Evolutionary conservation across 225 moss, liverwort and hornwort species (phyloP).

Genomic region (Physcomitrellopsis africana): DNA sequence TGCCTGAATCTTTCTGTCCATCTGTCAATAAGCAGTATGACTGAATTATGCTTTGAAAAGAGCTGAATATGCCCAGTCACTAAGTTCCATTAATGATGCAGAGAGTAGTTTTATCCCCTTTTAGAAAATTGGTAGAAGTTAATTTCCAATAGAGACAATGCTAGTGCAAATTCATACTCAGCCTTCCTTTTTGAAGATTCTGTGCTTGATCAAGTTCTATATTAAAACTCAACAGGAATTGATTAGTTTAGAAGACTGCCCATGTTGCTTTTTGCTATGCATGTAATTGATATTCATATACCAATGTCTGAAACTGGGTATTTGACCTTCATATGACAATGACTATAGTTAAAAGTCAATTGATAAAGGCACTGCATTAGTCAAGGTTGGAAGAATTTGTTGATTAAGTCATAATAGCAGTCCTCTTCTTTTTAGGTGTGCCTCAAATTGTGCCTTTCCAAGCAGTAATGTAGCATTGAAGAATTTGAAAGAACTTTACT

Average conservation of each 20-base stretch:
- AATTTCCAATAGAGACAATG: conserved; percentile 33
- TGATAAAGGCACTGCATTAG: neutral
- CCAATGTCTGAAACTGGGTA: neutral
- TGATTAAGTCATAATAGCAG: conserved; percentile 32
- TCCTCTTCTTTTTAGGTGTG: conserved; percentile 14
- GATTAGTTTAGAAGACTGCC: neutral
- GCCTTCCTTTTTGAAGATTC: conserved; percentile 18
- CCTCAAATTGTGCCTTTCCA: conserved; percentile 14
- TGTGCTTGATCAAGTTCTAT: conserved; percentile 2
- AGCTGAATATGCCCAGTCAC: conserved; percentile 23
- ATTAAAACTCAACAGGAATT: neutral
- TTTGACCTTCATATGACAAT: neutral
- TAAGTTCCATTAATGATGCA: conserved; percentile 2
- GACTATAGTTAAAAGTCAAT: too few relatives aligned
- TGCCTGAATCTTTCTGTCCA: conserved; percentile 16
- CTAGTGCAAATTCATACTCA: conserved; percentile 25
- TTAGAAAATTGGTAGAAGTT: conserved; percentile 47
- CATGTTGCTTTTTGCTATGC: neutral
- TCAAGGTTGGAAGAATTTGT: conserved; percentile 28
- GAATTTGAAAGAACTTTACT: too few relatives aligned
- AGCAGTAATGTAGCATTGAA: neutral
- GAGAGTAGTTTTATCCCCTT: conserved; percentile 33
- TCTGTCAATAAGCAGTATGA: conserved; percentile 44
- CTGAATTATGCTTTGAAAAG: conserved; percentile 31
- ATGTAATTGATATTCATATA: neutral